Base-by-base conservation (phyloP, 768 basidiomycete genomes). In the Lactarius vividus region DNA sequence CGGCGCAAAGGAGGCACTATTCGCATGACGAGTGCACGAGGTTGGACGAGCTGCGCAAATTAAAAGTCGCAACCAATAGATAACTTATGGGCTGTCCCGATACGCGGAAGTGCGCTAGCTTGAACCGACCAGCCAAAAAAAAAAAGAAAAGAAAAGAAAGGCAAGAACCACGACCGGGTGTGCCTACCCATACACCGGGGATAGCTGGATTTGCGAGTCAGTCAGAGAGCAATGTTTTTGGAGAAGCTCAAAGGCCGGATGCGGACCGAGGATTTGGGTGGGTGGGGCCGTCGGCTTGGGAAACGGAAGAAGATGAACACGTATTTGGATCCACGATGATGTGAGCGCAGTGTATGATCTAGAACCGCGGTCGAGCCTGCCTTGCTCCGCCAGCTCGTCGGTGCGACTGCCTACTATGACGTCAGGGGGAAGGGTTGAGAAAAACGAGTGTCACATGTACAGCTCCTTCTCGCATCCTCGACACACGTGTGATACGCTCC, bases 11-110 rank as follows among this genome's bases (percentile, higher is more conserved):
- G 49, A 52, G 49, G 49, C 26, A 7, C 26, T 52, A 52, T 52
- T 52, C 49, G 49, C 23, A 52, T 52, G 49, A 23, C 46, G 46
- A 49, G n/a, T 49, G 23, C 46, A 52, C 49, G 49, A 46, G 44
- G 44, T 46, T 46, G 44, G 20, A 4, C 10, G 44, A 52, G 49
- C 13, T 52, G 23, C 49, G n/a, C 49, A 52, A 52, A 26, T 52
- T 5, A 49, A 26, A 28, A n/a, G 20, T 46, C n/a, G 44, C 15
- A 16, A 40, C 15, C 39, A n/a, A 44, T 44, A n/a, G 44, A 44
- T 10, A 37, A 37, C 35, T 37, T 39, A 23, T 23, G 10, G n/a
- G 20, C 7, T 23, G 26, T 52, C 26, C 23, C 40, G 40, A 16
- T 40, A 40, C 40, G 40, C 40, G 16, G 16, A 40, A 40, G 18